These are phyloP conservation scores for Phytophthora foliorum DNA, from an alignment of 352 stramenopile species.

Conservation along the genomic window DNA sequence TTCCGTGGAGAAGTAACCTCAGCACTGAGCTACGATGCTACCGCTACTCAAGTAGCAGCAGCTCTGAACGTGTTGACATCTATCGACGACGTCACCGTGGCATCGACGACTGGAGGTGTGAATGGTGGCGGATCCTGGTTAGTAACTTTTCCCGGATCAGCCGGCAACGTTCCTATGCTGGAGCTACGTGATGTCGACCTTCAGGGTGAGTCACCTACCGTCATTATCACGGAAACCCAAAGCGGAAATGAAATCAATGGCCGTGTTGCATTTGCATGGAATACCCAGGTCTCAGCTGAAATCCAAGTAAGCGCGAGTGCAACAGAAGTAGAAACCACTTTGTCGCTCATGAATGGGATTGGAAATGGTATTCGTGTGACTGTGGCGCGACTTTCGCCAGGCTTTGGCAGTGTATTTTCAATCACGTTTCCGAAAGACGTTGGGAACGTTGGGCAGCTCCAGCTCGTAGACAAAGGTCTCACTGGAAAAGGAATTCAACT, in stretches of 20 bases:
- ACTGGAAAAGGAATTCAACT: constrained; percentile 36
- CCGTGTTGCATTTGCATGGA: constrained; percentile 27
- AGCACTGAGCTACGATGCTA: constrained; percentile 37
- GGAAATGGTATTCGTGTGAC: background rate
- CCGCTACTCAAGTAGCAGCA: constrained; percentile 35
- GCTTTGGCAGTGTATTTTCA: constrained; percentile 32
- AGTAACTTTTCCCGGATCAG: constrained; percentile 52
- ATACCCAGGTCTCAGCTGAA: constrained; percentile 7
- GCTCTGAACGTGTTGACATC: constrained; percentile 36
- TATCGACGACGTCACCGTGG: constrained; percentile 42
- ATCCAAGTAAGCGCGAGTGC: constrained; percentile 35
- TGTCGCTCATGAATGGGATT: constrained; percentile 12
- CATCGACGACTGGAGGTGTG: constrained; percentile 9
- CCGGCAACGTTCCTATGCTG: constrained; percentile 43
- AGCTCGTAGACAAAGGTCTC: constrained; percentile 26
- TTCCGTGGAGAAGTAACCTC: constrained; percentile 41
- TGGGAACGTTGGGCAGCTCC: constrained; percentile 41
- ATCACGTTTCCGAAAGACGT: constrained; percentile 37
- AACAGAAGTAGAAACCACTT: constrained; percentile 21
- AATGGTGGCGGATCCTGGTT: constrained; percentile 54
- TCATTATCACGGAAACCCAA: constrained; percentile 32
- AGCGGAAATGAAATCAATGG: constrained; percentile 47
- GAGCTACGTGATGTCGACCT: constrained; percentile 26
- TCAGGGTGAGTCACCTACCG: constrained; percentile 28
- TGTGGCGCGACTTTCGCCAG: background rate